Base-by-base conservation (phyloP, 225 moss, liverwort and hornwort genomes). In the Climacium dendroides region DNA sequence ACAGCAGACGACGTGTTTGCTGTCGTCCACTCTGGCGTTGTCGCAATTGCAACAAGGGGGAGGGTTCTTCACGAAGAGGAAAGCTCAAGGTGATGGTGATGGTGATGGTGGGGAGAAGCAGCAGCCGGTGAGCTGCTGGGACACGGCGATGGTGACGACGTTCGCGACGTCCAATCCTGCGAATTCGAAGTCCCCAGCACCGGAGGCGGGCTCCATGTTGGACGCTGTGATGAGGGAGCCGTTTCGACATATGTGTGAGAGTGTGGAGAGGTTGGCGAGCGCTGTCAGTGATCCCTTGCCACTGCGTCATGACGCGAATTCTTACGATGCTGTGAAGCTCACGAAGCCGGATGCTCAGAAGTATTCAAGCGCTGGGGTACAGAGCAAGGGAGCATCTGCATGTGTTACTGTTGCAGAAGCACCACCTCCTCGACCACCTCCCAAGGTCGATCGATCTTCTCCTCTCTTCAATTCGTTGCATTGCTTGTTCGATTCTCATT, bases 201-300 rank as follows among this genome's bases (percentile, higher is more conserved):
- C 43, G 60, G 79, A 79, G 20, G 79, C 20, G 57, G 39, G 7
- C 41, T 59, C 75, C 52, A 7, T 89, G 61, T 77, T 88, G 67
- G 87, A 91, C 65, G 83, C 66, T 24, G 82, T 54, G 30, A 89
- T 87, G 82, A 63, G 79, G 30, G 92, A 93, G 76, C 90, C 93
- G 13, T 89, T 88, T 70, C 80, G 85, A 2, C 90, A 92, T 10
- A 89, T 92, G 88, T 89, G 85, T 60, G 92, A 92, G 78, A 85
- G 88, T 16, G 93, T 93, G 74, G 92, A 92, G 89, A 69, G 92
- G 48, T 60, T 90, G 41, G 93, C 93, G 11, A 90, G 82, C 29
- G 93, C 90, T 52, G 79, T 93, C 58, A 91, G 89, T 39, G 93
- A 93, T 32, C 91, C 88, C 45, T 86, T 87, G 32, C 92, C 66